Evolutionary conservation across 202 grass and related monocot genomes (phyloP), one percentile per base, ranked within the genome.

Genomic region (Cymbopogon flexuosus): DNA sequence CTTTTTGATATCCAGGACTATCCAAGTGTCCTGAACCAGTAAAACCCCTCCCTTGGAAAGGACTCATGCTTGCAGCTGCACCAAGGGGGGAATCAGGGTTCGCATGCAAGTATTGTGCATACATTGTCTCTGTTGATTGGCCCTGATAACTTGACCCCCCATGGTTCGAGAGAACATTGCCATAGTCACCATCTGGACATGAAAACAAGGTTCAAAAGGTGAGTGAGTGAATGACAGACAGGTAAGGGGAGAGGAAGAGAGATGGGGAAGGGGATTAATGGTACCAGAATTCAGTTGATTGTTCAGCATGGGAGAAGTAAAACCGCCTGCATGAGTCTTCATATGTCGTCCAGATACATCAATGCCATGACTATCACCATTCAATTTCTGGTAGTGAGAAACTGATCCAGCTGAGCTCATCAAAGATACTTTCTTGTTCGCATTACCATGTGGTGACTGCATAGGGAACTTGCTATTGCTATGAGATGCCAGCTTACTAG

Each of bases 1-100:
- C 88, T 37, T 91, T 93, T 84, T 93, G 81, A 62, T 91, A 98
- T 62, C 86, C 96, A 72, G 88, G 68, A 57, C 81, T 81, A 82
- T 93, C 85, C 61, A 96, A 78, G 69, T 89, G 90, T 45, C 77
- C 82, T 68, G 92, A 84, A 78, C 80, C 80, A 75, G 90, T 62
- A 80, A 91, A 93, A 75, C 79, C 83, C 70, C 72, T 88, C 61
- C 89, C 84, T 63, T 84, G 77, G 72, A 88, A 94, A 83, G 82
- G 89, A 81, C 63, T 91, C 89, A 90, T 77, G 54, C 65, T 87
- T 76, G 74, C 76, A 76, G 88, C 40, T 47, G 75, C 3, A 84
- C 89, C 85, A 73, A 94, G 43, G 72, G 79, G 76, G 8, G 90
- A 89, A 62, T 95, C 90, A 77, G 88, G 79, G 62, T 88, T 74